Evolutionary conservation across 1,284 basidiomycete species (phyloP).

Genomic region (Leccinum ambiguum): DNA sequence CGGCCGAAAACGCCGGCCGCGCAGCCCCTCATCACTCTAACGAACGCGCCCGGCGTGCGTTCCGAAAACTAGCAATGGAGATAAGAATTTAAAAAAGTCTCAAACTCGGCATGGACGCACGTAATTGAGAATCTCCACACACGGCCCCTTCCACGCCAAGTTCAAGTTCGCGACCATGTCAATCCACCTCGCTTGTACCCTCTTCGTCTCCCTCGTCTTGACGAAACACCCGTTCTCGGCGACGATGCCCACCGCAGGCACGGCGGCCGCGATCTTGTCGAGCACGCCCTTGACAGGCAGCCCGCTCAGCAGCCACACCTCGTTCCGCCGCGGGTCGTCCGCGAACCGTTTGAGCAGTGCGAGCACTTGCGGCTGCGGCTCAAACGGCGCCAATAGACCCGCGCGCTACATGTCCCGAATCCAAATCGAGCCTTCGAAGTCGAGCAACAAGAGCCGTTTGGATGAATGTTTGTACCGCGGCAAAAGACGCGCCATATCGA

Average conservation of each 20-base stretch:
- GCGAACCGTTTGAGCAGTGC: slow-evolving; percentile 59
- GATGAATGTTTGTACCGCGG: slow-evolving; percentile 62
- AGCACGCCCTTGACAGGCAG: slow-evolving; percentile 62
- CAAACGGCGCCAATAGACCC: slow-evolving; percentile 44
- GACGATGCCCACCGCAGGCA: slow-evolving; percentile 77
- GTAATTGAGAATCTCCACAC: too few species aligned
- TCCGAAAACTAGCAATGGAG: too few species aligned
- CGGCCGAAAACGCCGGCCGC: too few species aligned
- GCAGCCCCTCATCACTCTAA: slow-evolving; percentile 28
- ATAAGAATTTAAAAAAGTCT: too few species aligned
- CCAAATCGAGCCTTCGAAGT: slow-evolving; percentile 82
- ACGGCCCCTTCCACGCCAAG: too few species aligned
- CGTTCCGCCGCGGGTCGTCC: slow-evolving; percentile 63
- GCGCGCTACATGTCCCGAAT: slow-evolving; percentile 49
- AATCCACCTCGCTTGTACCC: too few species aligned
- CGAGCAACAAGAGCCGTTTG: slow-evolving; percentile 70
- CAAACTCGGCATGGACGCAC: too few species aligned
- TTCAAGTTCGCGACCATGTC: too few species aligned
- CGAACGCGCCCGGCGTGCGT: slow-evolving; percentile 26
- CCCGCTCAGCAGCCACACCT: slow-evolving; percentile 84
- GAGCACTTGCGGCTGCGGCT: slow-evolving; percentile 56
- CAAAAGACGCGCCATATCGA: slow-evolving; percentile 54
- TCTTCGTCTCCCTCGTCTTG: slow-evolving; percentile 45
- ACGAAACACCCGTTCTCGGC: slow-evolving; percentile 90
- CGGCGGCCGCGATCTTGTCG: slow-evolving; percentile 57